Conservation (phyloP, 192 early-diverging fungal species). For the Podila verticillata region DNA sequence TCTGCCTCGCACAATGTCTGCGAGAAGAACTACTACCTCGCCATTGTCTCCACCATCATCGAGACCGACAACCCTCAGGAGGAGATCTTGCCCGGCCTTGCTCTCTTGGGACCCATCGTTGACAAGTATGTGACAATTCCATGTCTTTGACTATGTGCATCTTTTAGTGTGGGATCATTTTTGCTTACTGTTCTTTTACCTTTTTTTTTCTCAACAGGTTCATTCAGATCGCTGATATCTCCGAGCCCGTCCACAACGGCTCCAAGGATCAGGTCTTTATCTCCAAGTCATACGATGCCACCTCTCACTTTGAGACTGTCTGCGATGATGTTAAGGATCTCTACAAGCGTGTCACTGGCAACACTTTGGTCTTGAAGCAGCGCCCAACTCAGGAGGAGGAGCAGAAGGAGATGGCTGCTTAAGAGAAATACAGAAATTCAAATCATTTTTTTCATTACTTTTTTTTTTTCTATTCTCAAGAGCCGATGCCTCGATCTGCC, state of each 20-base stretch:
- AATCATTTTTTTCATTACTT: not conserved
- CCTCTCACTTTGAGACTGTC: conserved; percentile 98
- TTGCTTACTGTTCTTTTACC: not conserved
- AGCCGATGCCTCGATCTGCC: too few species aligned
- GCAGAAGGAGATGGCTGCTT: conserved; percentile 51
- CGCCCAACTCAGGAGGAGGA: conserved; percentile 67
- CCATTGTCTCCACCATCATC: conserved; percentile 97
- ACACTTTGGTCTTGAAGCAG: conserved; percentile 81
- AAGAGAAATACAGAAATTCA: not conserved
- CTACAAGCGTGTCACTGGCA: conserved; percentile 84
- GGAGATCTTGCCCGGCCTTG: conserved; percentile 90
- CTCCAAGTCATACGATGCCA: conserved; percentile 96
- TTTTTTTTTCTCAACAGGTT: conserved; percentile 60
- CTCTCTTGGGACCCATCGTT: conserved; percentile 87
- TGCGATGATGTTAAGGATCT: conserved; percentile 96
- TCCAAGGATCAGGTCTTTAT: conserved; percentile 86
- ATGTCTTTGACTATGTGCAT: not conserved
- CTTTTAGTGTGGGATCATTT: not conserved
- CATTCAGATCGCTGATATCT: conserved; percentile 84
- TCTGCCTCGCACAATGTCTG: conserved; percentile 93
- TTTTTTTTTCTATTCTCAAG: conserved; percentile 1
- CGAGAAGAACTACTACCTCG: conserved; percentile 86
- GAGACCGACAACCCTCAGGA: conserved; percentile 92
- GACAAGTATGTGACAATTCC: conserved; percentile 73
- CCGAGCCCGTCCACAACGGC: conserved; percentile 90